Evolutionary conservation across 2,329 filamentous ascomycete species (phyloP), one percentile per base, ranked within the genome.

Genomic region (Diaporthe capsici): DNA sequence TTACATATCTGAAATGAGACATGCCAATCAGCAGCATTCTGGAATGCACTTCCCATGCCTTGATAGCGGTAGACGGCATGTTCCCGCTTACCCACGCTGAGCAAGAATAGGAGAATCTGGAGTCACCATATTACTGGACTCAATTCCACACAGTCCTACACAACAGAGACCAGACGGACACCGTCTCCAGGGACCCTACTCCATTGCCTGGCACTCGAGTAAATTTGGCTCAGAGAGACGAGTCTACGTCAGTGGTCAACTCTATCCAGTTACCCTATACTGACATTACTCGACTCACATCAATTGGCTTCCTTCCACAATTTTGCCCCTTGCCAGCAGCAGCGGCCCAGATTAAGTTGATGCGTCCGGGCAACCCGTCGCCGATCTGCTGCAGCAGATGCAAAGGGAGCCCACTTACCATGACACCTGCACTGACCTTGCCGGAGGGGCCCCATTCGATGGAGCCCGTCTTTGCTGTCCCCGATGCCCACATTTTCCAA

Each of bases 281-380:
- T 10, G 25, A 9, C 44, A 49, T 17, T 49, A 13, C 31, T 67
- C 25, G 44, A 68, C 22, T 68, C 44, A 37, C 51, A 34, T 20
- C 28, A 31, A 44, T 51, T 15, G n/a, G 25, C 53, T 25, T 28
- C 28, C 22, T 39, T 34, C 15, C 55, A 57, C 15, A 34, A 10
- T 31, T 12, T 9, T 25, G 31, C 47, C 44, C 28, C 63, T 53
- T 53, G 25, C 47, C 13, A 28, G 12, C 63, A 68, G 31, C 31
- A 53, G 63, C 31, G 47, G 47, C 47, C 31, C 44, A 68, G 63
- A 68, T 53, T 39, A 53, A 68, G 63, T 68, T 68, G 63, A 53
- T 53, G 63, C 63, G 47, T 25, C 47, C 63, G 63, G 63, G 63
- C 63, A 53, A n/a, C 63, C 63, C 63, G 63, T 68, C 47, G 63